phyloP scores from a whole-genome alignment of 805 yeast species.

The Candida silvatica region DNA sequence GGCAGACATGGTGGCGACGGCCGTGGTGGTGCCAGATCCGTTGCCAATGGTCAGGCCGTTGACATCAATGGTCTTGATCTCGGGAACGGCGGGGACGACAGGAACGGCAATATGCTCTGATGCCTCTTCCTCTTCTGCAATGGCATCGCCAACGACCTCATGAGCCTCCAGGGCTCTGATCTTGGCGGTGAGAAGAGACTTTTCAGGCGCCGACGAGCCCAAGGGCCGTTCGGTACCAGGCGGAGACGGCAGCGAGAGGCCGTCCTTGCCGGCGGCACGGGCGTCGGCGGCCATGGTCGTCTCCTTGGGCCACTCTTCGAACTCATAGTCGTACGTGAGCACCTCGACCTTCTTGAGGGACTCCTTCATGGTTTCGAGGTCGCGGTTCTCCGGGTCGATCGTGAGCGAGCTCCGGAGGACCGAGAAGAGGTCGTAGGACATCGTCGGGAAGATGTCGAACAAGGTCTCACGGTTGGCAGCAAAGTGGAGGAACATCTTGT shows the following conservation, averaged over 20 bases:
- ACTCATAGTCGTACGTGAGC: slow-evolving; percentile 80
- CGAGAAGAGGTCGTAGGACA: slow-evolving; percentile 82
- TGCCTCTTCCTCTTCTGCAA: too few relatives aligned
- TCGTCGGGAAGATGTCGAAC: slow-evolving; percentile 83
- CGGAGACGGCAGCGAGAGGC: slow-evolving; percentile 2
- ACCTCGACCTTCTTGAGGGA: slow-evolving; percentile 54
- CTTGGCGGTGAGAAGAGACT: not conserved
- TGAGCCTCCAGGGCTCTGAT: not conserved
- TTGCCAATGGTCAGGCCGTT: too few relatives aligned
- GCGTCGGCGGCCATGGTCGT: slow-evolving; percentile 6
- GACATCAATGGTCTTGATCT: not conserved
- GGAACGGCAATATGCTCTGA: too few relatives aligned
- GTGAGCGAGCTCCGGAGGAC: slow-evolving; percentile 72
- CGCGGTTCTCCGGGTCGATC: slow-evolving; percentile 81
- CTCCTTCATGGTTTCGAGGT: slow-evolving; percentile 46
- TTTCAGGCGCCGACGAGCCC: slow-evolving; percentile 2
- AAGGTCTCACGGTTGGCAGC: slow-evolving; percentile 82
- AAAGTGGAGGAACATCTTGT: slow-evolving; percentile 77
- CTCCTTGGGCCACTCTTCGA: slow-evolving; percentile 25
- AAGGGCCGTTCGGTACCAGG: not conserved
- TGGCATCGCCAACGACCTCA: too few relatives aligned
- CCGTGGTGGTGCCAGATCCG: too few relatives aligned
- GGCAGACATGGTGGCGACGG: too few relatives aligned
- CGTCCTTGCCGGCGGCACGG: slow-evolving; percentile 10
- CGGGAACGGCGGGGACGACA: not conserved